Percentiles rank a stretch among this genome's conserved stretches.
Evolutionary conservation across 129 eudicot species (phyloP).

Genomic region (Gnaphalium uliginosum): DNA sequence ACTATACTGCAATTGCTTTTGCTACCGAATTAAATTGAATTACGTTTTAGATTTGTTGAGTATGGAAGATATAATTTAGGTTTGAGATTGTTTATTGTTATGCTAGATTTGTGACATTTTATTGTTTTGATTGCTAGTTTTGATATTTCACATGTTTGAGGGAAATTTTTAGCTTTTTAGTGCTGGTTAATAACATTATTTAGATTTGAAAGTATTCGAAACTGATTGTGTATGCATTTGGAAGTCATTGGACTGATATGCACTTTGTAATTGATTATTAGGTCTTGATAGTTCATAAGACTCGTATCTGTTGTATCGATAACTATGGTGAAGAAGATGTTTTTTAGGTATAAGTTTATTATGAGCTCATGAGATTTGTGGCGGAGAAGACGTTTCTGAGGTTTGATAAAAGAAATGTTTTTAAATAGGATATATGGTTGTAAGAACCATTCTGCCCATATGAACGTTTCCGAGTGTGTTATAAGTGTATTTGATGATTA

Average conservation of each 20-base stretch:
- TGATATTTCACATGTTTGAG: no score
- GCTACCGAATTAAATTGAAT: constrained; percentile 9
- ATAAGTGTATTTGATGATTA: not conserved
- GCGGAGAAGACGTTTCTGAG: not conserved
- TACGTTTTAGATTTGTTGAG: not conserved
- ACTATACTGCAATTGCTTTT: constrained; percentile 10
- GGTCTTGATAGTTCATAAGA: not conserved
- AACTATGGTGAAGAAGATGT: not conserved
- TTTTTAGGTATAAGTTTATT: not conserved
- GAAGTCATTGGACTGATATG: not conserved
- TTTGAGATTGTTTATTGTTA: not conserved
- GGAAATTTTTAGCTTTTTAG: not conserved
- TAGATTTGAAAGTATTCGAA: not conserved
- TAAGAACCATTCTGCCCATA: not conserved
- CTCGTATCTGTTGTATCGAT: not conserved
- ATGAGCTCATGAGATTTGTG: not conserved
- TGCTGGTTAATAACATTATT: not conserved
- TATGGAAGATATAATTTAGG: not conserved
- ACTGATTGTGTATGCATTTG: not conserved
- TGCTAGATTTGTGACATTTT: constrained; percentile 15
- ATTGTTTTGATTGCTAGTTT: not conserved
- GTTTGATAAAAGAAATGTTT: not conserved
- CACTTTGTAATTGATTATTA: not conserved
- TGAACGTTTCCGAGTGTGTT: not conserved
- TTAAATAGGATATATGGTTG: not conserved